phyloP scores from a whole-genome alignment of 2,329 filamentous ascomycete genomes.

The Aureobasidium sp. region DNA sequence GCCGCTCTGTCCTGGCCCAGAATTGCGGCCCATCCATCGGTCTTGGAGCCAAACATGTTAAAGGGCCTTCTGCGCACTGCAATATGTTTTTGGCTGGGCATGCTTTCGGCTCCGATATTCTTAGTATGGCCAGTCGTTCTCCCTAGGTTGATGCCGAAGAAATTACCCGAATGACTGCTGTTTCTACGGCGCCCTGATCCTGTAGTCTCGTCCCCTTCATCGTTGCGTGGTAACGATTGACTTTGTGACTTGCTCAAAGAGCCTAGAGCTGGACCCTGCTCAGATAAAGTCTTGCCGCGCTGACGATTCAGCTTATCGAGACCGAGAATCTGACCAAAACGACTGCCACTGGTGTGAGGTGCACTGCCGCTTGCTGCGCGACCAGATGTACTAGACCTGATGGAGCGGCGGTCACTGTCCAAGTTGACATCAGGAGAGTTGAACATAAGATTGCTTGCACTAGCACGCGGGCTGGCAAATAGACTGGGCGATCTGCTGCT shows the following conservation, averaged over 20 bases:
- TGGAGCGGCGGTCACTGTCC: slow-evolving; percentile 41
- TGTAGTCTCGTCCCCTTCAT: slow-evolving; percentile 6
- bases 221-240: slow-evolving; percentile 63
- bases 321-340: slow-evolving; percentile 55
- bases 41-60: slow-evolving; percentile 47
- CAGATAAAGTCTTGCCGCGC: slow-evolving; percentile 53
- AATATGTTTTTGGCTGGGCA: slow-evolving; percentile 28
- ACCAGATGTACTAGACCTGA: slow-evolving; percentile 45
- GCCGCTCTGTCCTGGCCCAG: slow-evolving; percentile 33
- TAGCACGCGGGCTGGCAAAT: slow-evolving; percentile 43
- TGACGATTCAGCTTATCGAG: slow-evolving; percentile 52
- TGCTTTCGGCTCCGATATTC: slow-evolving; percentile 16
- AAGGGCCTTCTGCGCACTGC: slow-evolving; percentile 41
- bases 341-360: slow-evolving; percentile 36
- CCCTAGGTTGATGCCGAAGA: slow-evolving; percentile 40
- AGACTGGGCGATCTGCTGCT: slow-evolving; percentile 39
- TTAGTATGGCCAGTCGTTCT: slow-evolving; percentile 9
- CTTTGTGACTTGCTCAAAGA: slow-evolving; percentile 65
- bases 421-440: slow-evolving; percentile 34
- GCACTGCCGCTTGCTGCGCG: slow-evolving; percentile 34
- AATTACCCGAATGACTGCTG: slow-evolving; percentile 45
- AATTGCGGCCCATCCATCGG: slow-evolving; percentile 43
- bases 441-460: slow-evolving; percentile 44
- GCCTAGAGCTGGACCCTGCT: slow-evolving; percentile 59
- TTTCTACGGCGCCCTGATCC: slow-evolving; percentile 34